Percentiles rank a stretch among this genome's conserved stretches.
Evolutionary conservation across 768 basidiomycete species (phyloP).

Genomic region (Austroboletus eburneus): DNA sequence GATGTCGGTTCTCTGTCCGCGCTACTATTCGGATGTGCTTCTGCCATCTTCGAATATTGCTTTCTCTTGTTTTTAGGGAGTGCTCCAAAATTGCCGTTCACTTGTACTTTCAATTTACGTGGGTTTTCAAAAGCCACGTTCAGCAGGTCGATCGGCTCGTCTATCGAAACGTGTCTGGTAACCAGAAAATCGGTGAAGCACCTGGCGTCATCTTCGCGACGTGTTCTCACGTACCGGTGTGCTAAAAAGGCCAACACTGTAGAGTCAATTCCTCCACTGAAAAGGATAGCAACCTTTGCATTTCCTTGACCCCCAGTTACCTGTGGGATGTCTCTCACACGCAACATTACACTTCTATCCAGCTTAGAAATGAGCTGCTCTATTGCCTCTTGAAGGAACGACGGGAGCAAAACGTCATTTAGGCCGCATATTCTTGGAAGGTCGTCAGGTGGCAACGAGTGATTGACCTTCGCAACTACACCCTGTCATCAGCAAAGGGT

Average conservation of each 20-base stretch:
- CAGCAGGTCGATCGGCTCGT: slow-evolving; percentile 86
- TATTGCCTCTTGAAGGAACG: slow-evolving; percentile 31
- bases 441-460: slow-evolving; percentile 41
- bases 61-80: slow-evolving; percentile 44
- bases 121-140: slow-evolving; percentile 97
- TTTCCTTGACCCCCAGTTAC: slow-evolving; percentile 33
- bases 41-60: slow-evolving; percentile 14
- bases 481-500: slow-evolving; percentile 34
- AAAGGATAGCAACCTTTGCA: slow-evolving; percentile 77
- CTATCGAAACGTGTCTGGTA: slow-evolving; percentile 60
- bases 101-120: slow-evolving; percentile 55
- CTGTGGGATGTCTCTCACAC: slow-evolving; percentile 65
- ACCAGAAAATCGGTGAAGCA: not conserved
- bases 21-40: not conserved
- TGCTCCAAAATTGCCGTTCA: slow-evolving; percentile 43
- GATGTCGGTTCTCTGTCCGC: slow-evolving; percentile 18
- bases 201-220: not conserved
- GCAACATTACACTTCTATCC: slow-evolving; percentile 61
- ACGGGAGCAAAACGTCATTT: slow-evolving; percentile 30
- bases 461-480: slow-evolving; percentile 43
- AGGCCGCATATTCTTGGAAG: slow-evolving; percentile 28
- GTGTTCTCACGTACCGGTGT: slow-evolving; percentile 47
- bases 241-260: slow-evolving; percentile 79
- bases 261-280: slow-evolving; percentile 96
- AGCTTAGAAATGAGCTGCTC: slow-evolving; percentile 53